phyloP scores from a whole-genome alignment of 495 filamentous ascomycete genomes.

The Penicillium mononematosum region DNA sequence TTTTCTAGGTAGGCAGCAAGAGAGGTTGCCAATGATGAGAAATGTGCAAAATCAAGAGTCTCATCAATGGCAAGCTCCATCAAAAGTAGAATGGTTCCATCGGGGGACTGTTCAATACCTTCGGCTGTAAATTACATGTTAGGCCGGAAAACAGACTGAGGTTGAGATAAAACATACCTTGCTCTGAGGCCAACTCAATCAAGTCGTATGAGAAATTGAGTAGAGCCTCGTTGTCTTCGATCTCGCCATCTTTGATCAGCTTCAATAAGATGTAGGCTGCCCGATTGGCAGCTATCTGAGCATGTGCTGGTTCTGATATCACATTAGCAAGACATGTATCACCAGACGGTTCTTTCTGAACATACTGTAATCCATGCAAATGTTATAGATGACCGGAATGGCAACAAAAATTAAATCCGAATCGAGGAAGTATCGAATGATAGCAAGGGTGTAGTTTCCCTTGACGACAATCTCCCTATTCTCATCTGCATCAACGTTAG shows the following conservation, averaged over 20 bases:
- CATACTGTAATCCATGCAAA: constrained; percentile 71
- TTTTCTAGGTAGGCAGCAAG: constrained; percentile 39
- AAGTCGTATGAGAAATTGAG: constrained; percentile 43
- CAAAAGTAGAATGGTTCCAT: constrained; percentile 41
- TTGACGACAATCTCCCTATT: constrained; percentile 67
- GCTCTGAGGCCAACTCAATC: constrained; percentile 41
- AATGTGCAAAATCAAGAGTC: constrained; percentile 31
- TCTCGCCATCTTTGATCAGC: constrained; percentile 35
- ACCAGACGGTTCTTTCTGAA: too few species aligned
- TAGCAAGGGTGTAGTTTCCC: constrained; percentile 52
- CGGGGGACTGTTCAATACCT: constrained; percentile 39
- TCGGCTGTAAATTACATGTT: constrained; percentile 27
- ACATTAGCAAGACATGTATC: constrained; percentile 18
- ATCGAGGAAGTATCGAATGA: constrained; percentile 53
- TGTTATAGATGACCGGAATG: constrained; percentile 69
- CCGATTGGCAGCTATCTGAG: constrained; percentile 60
- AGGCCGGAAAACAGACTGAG: neutral
- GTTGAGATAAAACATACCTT: constrained; percentile 31
- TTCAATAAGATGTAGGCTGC: constrained; percentile 44
- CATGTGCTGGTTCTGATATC: constrained; percentile 49
- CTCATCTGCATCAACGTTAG: constrained; percentile 54
- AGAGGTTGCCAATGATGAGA: constrained; percentile 34
- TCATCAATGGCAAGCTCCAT: constrained; percentile 32
- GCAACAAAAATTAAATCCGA: constrained; percentile 55
- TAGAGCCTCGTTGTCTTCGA: constrained; percentile 32